These are phyloP conservation scores for Aspergillus sparsus DNA, from an alignment of 495 filamentous ascomycete genomes.

Conservation along the genomic window DNA sequence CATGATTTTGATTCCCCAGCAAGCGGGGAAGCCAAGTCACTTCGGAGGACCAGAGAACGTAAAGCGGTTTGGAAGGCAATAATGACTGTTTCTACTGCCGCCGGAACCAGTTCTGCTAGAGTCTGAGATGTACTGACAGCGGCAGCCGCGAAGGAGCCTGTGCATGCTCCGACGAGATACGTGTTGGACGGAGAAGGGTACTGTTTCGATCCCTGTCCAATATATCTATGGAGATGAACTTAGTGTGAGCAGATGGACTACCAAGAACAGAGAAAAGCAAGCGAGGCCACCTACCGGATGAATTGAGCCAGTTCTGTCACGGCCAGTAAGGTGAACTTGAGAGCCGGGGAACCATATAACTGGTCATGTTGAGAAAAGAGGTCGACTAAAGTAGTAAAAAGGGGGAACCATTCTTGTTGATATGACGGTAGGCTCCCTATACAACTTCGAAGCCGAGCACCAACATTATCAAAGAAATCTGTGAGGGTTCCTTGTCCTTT, in stretches of 20 bases:
- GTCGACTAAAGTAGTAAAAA: slow-evolving; percentile 7
- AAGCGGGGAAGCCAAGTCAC: neutral
- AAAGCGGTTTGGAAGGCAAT: slow-evolving; percentile 17
- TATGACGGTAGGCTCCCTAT: neutral
- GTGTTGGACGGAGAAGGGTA: slow-evolving; percentile 11
- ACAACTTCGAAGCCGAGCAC: slow-evolving; percentile 1
- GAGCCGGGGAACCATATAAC: neutral
- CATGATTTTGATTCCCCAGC: slow-evolving; percentile 1
- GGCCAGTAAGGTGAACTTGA: slow-evolving; percentile 8
- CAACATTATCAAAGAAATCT: slow-evolving; percentile 10
- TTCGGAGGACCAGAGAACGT: slow-evolving; percentile 8
- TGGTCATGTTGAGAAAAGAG: slow-evolving; percentile 10
- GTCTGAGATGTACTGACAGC: slow-evolving; percentile 14
- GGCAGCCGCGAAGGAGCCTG: slow-evolving; percentile 15
- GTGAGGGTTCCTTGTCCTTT: slow-evolving; percentile 1
- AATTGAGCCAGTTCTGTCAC: slow-evolving; percentile 7
- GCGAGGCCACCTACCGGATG: neutral
- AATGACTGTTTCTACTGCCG: slow-evolving; percentile 16
- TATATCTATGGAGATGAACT: neutral
- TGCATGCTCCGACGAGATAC: slow-evolving; percentile 19
- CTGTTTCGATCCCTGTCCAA: slow-evolving; percentile 4
- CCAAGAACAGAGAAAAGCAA: neutral
- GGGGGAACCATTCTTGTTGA: slow-evolving; percentile 11
- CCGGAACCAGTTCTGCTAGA: slow-evolving; percentile 11
- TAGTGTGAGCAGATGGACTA: too few relatives aligned